Percentiles rank a stretch among this genome's conserved stretches.
These are phyloP conservation scores for Zymoseptoria brevis DNA, from an alignment of 2,329 filamentous ascomycete species.

Conservation along the genomic window DNA sequence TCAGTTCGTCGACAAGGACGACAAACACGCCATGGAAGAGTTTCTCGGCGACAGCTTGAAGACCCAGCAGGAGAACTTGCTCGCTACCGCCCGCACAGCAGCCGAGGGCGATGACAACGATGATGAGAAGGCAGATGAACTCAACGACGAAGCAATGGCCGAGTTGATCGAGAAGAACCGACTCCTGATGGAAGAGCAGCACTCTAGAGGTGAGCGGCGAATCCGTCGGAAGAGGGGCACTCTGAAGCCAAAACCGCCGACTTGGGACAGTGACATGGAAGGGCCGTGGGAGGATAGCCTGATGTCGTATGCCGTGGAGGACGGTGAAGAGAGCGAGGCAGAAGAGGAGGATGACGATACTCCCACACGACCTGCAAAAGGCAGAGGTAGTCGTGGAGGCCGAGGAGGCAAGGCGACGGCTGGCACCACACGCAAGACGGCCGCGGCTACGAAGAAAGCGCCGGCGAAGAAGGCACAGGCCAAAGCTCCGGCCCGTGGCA, in stretches of 20 bases:
- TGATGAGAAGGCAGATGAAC: constrained; percentile 53
- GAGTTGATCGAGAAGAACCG: constrained; percentile 47
- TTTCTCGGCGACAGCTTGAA: constrained; percentile 40
- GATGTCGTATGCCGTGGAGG: constrained; percentile 50
- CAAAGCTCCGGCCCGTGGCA: constrained; percentile 30
- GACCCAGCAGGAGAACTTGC: constrained; percentile 37
- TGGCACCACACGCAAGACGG: constrained; percentile 33
- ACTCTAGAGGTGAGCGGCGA: constrained; percentile 56
- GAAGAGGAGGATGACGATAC: constrained; percentile 34
- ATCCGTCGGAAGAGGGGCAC: constrained; percentile 38
- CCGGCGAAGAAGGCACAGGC: constrained; percentile 29
- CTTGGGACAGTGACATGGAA: constrained; percentile 85
- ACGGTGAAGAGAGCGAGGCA: constrained; percentile 41
- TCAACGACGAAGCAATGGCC: constrained; percentile 57
- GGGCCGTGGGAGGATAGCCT: constrained; percentile 78
- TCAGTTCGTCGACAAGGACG: constrained; percentile 90
- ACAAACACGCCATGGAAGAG: constrained; percentile 73
- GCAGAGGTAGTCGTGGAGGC: constrained; percentile 41
- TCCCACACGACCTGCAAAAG: constrained; percentile 29
- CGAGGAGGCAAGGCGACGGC: constrained; percentile 35
- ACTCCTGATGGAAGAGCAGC: constrained; percentile 60
- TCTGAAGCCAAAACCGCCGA: constrained; percentile 60
- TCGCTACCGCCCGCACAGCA: constrained; percentile 53
- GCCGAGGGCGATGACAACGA: constrained; percentile 66
- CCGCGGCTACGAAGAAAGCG: constrained; percentile 31